Percentiles rank a stretch among this genome's conserved stretches.
Conservation (phyloP, 495 filamentous ascomycete genomes). For the Amphirosellinia nigrospora region DNA sequence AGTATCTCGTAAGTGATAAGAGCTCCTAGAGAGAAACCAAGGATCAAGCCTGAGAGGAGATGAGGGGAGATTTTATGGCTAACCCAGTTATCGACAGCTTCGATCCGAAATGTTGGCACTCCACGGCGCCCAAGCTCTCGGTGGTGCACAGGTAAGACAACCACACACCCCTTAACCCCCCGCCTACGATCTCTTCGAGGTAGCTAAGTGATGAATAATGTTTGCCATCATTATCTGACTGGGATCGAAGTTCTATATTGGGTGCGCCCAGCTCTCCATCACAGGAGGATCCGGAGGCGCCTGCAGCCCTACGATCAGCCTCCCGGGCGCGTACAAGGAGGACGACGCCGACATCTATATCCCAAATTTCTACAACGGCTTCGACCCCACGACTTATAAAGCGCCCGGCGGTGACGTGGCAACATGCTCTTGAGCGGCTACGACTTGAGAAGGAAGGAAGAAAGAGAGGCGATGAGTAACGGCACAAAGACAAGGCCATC, state of each 20-base stretch:
- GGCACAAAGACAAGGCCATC: not conserved
- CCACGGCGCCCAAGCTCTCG: constrained; percentile 31
- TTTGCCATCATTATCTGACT: not conserved
- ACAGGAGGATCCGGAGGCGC: constrained; percentile 38
- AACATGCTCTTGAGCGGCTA: constrained; percentile 1
- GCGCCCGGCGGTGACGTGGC: constrained; percentile 36
- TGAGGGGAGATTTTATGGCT: not conserved
- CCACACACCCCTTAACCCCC: not conserved
- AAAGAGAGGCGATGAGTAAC: not conserved
- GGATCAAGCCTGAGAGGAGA: not conserved
- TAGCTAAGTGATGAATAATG: not conserved
- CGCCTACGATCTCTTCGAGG: not conserved
- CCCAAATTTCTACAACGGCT: constrained; percentile 39
- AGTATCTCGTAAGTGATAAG: constrained; percentile 37
- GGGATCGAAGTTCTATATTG: constrained; percentile 20
- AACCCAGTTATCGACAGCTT: constrained; percentile 27
- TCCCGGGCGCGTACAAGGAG: constrained; percentile 39
- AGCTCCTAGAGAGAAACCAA: not conserved
- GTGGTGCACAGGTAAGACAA: constrained; percentile 28
- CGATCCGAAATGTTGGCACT: constrained; percentile 44
- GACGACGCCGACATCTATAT: constrained; percentile 43
- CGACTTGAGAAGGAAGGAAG: not conserved
- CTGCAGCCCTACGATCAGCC: constrained; percentile 38
- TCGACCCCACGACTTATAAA: constrained; percentile 39
- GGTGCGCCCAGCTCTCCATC: constrained; percentile 39